Evolutionary conservation across 1,284 basidiomycete species (phyloP).

Genomic region (Pyrrhoderma noxium): DNA sequence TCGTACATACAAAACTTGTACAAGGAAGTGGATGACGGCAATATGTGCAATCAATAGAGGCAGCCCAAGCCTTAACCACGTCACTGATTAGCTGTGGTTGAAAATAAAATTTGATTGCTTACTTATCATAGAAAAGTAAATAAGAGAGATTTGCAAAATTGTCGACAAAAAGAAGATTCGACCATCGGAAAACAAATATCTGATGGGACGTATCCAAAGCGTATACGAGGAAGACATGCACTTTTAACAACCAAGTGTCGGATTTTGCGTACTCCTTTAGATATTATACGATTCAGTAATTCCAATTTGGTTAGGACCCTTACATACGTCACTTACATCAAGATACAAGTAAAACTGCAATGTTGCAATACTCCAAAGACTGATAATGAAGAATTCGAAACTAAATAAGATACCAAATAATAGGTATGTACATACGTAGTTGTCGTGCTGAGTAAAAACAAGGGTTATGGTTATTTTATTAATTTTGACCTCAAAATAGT

Average conservation of each 20-base stretch:
- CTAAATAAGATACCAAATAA: no score
- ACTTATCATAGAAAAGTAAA: not conserved
- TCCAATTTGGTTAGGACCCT: not conserved
- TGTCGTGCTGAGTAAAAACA: no score
- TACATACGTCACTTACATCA: constrained; percentile 9
- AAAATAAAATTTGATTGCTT: not conserved
- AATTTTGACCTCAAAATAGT: no score
- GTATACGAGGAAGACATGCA: constrained; percentile 7
- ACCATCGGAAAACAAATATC: constrained; percentile 1
- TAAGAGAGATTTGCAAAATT: constrained; percentile 1
- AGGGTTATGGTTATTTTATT: no score
- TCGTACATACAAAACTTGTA: constrained; percentile 6
- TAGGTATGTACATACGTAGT: no score
- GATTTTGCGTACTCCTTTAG: constrained; percentile 1
- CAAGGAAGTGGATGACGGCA: not conserved
- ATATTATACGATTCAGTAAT: no score
- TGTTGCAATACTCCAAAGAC: constrained; percentile 1
- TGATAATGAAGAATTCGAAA: not conserved
- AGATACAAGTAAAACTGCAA: constrained; percentile 10
- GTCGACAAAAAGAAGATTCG: constrained; percentile 9
- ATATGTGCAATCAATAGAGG: not conserved
- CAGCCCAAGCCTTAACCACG: not conserved
- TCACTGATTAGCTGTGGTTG: not conserved
- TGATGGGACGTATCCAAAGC: constrained; percentile 11
- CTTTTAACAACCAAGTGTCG: constrained; percentile 4